Base-by-base conservation (phyloP, 1,284 basidiomycete genomes). In the Trametes hirsuta region DNA sequence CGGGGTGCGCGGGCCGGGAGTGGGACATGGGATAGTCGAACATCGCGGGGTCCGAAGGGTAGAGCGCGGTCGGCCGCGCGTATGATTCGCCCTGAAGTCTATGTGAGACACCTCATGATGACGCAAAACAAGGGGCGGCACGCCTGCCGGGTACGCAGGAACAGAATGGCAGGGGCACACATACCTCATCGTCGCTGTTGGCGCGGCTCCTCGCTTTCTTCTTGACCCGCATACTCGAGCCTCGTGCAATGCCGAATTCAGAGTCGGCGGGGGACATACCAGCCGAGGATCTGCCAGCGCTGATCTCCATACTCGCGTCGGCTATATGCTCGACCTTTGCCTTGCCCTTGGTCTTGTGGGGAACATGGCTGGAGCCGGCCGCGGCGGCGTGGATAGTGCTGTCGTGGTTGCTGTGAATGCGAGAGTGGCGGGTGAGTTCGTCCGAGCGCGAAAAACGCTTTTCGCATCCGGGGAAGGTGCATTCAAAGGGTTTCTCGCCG, bases 391-490 rank as follows among this genome's bases (percentile, higher is more conserved):
- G 53, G 44, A 62, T 64, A 22, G 45, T 49, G 55, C 66, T 55
- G 53, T 69, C 60, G 61, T 67, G 76, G 66, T 84, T 87, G 66
- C 77, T 88, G 76, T 99, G 97, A 69, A 98, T 99, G 57, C 97
- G 87, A 0, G 94, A 91, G 72, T 99, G 97, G 58, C 97, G 86
- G 22, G 97, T 99, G 67, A 99, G 86, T 76, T 99, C 97, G 79
- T 99, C 97, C 18, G 94, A 96, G 64, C 97, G 89, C 35, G 94
- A 97, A 77, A 99, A 99, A 30, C 95, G 91, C 76, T 98, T 99
- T 77, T 98, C 96, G 83, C 97, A 99, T n/a, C 89, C 87, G 0
- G 94, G 89, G 75, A 92, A 94, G 0, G 87, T 91, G 83, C 97
- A 99, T 36, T 88, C 85, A 72, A 98, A 98, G 1, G 97, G 97